Evolutionary conservation across 2,329 filamentous ascomycete genomes (phyloP), one percentile per base, ranked within the genome.

Genomic region (Colletotrichum spinosum): DNA sequence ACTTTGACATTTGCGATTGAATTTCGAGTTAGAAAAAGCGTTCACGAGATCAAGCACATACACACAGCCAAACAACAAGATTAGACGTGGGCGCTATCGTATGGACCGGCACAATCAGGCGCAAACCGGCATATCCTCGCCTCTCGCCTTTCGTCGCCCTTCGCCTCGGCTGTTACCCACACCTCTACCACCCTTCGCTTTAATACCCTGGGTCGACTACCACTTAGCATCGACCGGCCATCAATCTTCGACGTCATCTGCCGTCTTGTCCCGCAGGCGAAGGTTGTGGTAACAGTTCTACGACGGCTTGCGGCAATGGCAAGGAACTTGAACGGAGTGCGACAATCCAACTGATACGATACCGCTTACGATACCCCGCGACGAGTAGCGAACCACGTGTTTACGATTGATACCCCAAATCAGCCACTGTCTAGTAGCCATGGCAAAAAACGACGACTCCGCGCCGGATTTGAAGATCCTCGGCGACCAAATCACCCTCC

Each of bases 401-500:
- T 34, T 2, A 55, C 52, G 52, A 55, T 53, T 17, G 42, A 57
- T 48, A 48, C 34, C 54, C 34, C 42, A 25, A 54, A 13, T 15
- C 41, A 6, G 13, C 38, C 37, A 10, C 42, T 10, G 25, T 25
- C 3, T 25, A 25, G 25, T 25, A 25, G 57, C 44, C 54, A 83
- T 83, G 81, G 70, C 79, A 38, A 65, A 67, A 17, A 76, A 78
- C 52, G 76, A 81, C 67, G 71, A 77, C 10, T 74, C 79, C 69
- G 89, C 91, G 55, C 91, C 91, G n/a, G 91, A 93, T 76, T 82
- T 94, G 57, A 89, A 93, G 76, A 93, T 94, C 70, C 81, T 93
- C 9, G 91, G 91, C 69, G 88, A 92, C 73, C 83, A 90, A 72
- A 87, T 94, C 70, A 93, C 89, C 2, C 86, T 94, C 44, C 91